Evolutionary conservation across 163 green algal genomes (phyloP), one percentile per base, ranked within the genome.

Genomic region (Scenedesmus sp.): DNA sequence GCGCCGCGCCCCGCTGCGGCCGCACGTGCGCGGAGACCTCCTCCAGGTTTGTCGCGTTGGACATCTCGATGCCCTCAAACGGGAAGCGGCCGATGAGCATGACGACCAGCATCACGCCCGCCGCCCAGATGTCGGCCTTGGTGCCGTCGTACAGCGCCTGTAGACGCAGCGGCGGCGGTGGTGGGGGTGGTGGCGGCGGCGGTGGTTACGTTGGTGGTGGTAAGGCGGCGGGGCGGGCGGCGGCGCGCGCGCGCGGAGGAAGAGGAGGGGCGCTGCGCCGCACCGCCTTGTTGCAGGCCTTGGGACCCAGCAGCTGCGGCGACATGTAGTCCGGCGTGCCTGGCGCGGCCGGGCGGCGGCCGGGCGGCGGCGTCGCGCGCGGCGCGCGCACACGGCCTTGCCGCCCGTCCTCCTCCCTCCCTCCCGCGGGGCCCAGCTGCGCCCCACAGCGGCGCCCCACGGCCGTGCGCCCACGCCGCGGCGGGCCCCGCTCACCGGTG

Each of bases 61-160:
- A 67, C 69, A 86, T 81, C 63, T 88, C 79, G 9, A 82, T 87
- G 2, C 57, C 66, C 73, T 91, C 87, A 74, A 91, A 91, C 18
- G 87, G 87, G 63, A 91, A 91, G 70, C 87, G 82, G 50, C 87
- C 87, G 5, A 97, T 87, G 66, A 98, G 90, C 95, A 98, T 98
- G 11, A 97, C 93, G 47, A 96, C 95, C 53, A 98, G 88, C 83
- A 98, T 86, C 70, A 98, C 94, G 28, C 95, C 95, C 17, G 82
- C 87, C 11, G 92, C 92, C 95, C 95, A 98, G 44, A 98, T 91
- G 66, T 98, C 95, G 65, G 88, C 88, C 75, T 92, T 86, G 17
- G 78, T 90, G 31, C 91, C 93, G 63, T 97, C 90, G 54, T 98
- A 97, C 48, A 74, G 48, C 33, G 33, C 60, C n/a, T n/a, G n/a